Conservation (phyloP, 2,329 filamentous ascomycete genomes). For the Diaporthe velutina region DNA sequence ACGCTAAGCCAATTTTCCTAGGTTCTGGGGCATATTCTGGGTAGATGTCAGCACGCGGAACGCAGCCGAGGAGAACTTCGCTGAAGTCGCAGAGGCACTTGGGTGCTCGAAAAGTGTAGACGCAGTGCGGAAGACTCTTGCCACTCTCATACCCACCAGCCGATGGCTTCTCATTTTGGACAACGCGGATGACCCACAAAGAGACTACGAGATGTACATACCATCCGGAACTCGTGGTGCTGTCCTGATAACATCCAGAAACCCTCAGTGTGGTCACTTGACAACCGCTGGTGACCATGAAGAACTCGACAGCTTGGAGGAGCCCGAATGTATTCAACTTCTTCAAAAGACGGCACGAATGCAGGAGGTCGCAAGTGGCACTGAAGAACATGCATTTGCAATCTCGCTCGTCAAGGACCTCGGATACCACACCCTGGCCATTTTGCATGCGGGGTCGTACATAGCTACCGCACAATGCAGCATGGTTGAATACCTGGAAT, state of each 20-base stretch:
- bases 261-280: neutral
- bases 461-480: neutral
- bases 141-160: neutral
- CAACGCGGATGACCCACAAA: neutral
- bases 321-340: neutral
- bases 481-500: neutral
- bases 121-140: neutral
- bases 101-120: neutral
- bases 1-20: neutral
- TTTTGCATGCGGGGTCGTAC: neutral
- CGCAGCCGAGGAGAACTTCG: neutral
- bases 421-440: neutral
- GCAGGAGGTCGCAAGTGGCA: neutral
- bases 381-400: neutral
- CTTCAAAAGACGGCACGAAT: neutral
- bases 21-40: constrained; percentile 5
- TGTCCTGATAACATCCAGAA: neutral
- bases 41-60: neutral
- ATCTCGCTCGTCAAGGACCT: neutral
- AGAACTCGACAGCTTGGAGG: neutral
- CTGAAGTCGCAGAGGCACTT: neutral
- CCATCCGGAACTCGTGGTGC: neutral
- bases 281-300: neutral
- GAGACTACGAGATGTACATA: neutral
- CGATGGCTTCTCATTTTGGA: neutral